Percentiles rank a stretch among this genome's conserved stretches.
Evolutionary conservation across 305 asterid genomes (phyloP).

Genomic region (Solanum hybrid): DNA sequence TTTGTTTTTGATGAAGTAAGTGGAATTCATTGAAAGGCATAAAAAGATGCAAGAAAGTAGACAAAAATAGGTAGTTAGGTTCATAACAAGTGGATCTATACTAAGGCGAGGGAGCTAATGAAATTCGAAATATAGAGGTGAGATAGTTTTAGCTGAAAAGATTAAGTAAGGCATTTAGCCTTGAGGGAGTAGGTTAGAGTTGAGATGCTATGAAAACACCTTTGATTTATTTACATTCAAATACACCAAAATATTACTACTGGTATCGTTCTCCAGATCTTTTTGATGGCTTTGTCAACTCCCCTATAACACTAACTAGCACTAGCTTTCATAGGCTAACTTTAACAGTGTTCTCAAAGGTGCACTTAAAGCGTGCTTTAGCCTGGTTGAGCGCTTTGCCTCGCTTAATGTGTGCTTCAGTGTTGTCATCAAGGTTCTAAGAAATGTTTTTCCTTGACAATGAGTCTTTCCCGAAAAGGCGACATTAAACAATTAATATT

Average conservation of each 20-base stretch:
- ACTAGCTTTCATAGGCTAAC: background rate
- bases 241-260: too few species aligned
- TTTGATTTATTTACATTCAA: background rate
- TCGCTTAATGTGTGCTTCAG: background rate
- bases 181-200: background rate
- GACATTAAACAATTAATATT: background rate
- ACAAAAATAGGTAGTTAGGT: background rate
- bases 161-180: background rate
- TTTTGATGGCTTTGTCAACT: background rate
- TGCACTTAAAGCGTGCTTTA: background rate
- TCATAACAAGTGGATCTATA: background rate
- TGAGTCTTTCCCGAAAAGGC: background rate
- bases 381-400: background rate
- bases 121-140: background rate
- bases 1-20: background rate
- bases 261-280: background rate
- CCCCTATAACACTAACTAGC: background rate
- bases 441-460: background rate
- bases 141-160: background rate
- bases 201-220: background rate
- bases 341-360: background rate
- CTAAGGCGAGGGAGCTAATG: background rate
- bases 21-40: fast-evolving
- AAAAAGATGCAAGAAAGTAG: background rate
- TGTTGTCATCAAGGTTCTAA: background rate